Conservation (phyloP, 1,139 yeast species). For the Yamadazyma taylorii region DNA sequence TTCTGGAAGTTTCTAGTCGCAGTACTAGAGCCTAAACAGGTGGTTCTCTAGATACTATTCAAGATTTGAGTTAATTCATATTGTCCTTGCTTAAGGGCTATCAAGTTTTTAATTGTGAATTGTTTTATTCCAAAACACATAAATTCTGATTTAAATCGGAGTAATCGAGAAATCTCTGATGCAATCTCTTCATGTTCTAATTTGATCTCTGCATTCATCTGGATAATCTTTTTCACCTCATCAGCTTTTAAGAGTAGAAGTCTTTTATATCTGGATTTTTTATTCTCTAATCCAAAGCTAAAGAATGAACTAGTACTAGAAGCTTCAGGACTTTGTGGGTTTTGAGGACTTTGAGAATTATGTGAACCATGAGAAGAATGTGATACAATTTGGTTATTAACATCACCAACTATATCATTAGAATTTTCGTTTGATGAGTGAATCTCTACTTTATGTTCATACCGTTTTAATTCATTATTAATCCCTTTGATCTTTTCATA, state of each 20-base stretch:
- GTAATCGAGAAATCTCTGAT: constrained; percentile 57
- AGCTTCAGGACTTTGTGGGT: constrained; percentile 1
- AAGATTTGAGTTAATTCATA: constrained; percentile 5
- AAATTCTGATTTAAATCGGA: constrained; percentile 49
- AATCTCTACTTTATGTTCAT: constrained; percentile 20
- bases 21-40: neutral
- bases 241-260: constrained; percentile 33
- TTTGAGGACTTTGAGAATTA: no score
- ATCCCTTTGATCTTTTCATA: constrained; percentile 29
- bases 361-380: neutral
- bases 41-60: neutral
- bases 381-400: neutral
- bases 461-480: constrained; percentile 31
- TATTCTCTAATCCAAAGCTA: constrained; percentile 38
- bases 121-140: constrained; percentile 36
- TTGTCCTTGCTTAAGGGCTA: constrained; percentile 7
- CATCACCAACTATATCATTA: constrained; percentile 4
- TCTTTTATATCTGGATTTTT: constrained; percentile 34
- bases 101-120: constrained; percentile 19
- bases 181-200: constrained; percentile 60
- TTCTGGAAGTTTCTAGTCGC: constrained; percentile 12
- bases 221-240: constrained; percentile 33
- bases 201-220: constrained; percentile 39
- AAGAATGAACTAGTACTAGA: constrained; percentile 22
- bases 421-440: constrained; percentile 9